A percentile compares a stretch with the other conserved stretches of the same genome.
phyloP scores from a whole-genome alignment of 352 stramenopile species.

The Thraustotheca clavata region DNA sequence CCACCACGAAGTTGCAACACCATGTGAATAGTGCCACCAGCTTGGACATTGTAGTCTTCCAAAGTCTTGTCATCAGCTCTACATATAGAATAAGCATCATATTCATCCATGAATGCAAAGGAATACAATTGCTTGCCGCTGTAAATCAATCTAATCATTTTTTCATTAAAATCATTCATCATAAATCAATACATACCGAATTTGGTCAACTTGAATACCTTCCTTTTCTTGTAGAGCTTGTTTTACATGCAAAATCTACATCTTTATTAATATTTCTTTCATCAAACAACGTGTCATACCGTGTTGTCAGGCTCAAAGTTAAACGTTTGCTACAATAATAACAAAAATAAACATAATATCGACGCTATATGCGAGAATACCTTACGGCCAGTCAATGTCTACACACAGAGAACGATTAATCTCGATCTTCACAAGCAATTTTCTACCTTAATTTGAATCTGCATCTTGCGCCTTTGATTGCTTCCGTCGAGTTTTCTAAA shows the following conservation, averaged over 20 bases:
- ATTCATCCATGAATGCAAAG: background rate
- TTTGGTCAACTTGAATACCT: slow-evolving; percentile 88
- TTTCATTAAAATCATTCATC: background rate
- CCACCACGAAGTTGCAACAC: slow-evolving; percentile 96
- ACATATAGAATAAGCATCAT: background rate
- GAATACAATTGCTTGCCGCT: slow-evolving; percentile 93
- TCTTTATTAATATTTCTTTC: background rate
- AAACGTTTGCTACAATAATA: slow-evolving; percentile 59
- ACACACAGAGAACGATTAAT: slow-evolving; percentile 6
- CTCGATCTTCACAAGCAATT: background rate
- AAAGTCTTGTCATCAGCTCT: slow-evolving; percentile 94
- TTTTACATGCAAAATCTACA: slow-evolving; percentile 94
- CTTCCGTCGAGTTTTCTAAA: no score
- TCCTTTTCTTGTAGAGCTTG: slow-evolving; percentile 98
- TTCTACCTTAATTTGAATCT: slow-evolving; percentile 80
- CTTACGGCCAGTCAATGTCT: slow-evolving; percentile 83
- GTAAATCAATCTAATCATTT: slow-evolving; percentile 90
- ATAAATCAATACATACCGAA: slow-evolving; percentile 31
- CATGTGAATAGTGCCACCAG: slow-evolving; percentile 98
- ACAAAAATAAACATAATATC: background rate
- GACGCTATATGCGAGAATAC: slow-evolving; percentile 11
- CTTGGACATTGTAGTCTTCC: slow-evolving; percentile 94
- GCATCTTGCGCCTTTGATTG: slow-evolving; percentile 29
- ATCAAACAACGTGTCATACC: slow-evolving; percentile 25
- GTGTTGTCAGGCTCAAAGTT: slow-evolving; percentile 85